Conservation (phyloP, 2,329 filamentous ascomycete species). For the Mycogone perniciosa region DNA sequence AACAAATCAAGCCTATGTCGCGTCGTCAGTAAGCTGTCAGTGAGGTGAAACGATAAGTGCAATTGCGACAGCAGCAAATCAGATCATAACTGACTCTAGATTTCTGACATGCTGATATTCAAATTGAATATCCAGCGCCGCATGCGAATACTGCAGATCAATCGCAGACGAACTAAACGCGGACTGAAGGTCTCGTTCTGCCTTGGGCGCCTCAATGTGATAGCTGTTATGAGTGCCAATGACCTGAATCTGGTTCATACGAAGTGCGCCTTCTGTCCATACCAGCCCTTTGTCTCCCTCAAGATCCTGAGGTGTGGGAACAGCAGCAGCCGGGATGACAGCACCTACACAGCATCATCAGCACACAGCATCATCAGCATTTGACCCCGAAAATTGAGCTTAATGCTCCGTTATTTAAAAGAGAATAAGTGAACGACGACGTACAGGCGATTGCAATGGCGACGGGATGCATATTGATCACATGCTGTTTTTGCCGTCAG, state of each 20-base stretch:
- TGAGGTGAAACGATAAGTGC: too few relatives aligned
- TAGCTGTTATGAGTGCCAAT: constrained; percentile 47
- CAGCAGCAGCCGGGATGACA: background rate
- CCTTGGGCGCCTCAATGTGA: constrained; percentile 37
- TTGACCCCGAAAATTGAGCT: too few relatives aligned
- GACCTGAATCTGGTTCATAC: constrained; percentile 47
- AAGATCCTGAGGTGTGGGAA: background rate
- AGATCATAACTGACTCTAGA: constrained; percentile 28
- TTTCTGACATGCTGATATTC: constrained; percentile 39
- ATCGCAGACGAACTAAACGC: constrained; percentile 29
- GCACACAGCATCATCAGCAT: too few relatives aligned
- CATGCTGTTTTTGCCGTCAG: too few relatives aligned
- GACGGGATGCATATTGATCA: too few relatives aligned
- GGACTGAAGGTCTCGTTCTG: constrained; percentile 36
- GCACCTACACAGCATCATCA: too few relatives aligned
- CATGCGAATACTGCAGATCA: constrained; percentile 43
- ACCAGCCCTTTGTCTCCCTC: background rate
- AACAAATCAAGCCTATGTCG: constrained; percentile 34
- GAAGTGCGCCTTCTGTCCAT: constrained; percentile 25
- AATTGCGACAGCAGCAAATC: background rate
- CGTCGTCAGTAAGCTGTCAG: background rate
- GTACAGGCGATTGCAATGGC: too few relatives aligned
- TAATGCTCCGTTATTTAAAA: too few relatives aligned
- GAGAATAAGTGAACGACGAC: too few relatives aligned
- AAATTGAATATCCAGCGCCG: constrained; percentile 37